phyloP scores from a whole-genome alignment of 202 grass and related monocot genomes.

The Zizania palustris region DNA sequence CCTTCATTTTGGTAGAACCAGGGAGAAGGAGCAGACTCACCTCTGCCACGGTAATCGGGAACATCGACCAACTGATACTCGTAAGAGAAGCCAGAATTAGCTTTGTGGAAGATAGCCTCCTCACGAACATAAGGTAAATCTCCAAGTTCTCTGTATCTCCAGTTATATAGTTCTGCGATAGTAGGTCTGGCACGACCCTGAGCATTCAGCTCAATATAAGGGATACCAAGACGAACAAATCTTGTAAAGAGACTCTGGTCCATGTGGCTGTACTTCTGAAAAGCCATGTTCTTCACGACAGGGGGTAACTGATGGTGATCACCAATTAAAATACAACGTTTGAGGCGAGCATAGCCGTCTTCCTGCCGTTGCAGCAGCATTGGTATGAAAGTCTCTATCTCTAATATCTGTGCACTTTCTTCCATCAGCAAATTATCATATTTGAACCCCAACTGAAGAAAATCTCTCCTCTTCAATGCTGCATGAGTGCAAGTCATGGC shows the following conservation, averaged over 20 bases:
- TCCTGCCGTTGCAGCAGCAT: slow-evolving; percentile 95
- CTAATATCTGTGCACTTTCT: slow-evolving; percentile 99
- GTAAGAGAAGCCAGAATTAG: slow-evolving; percentile 92
- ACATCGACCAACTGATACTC: slow-evolving; percentile 99
- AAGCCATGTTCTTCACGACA: slow-evolving; percentile 99
- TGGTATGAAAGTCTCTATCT: slow-evolving; percentile 98
- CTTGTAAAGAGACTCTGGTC: slow-evolving; percentile 95
- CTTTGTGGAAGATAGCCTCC: slow-evolving; percentile 84
- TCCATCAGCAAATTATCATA: slow-evolving; percentile 99
- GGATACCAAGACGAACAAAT: slow-evolving; percentile 93
- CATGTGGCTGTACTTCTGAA: slow-evolving; percentile 99
- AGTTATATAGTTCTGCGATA: slow-evolving; percentile 93
- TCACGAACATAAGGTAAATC: slow-evolving; percentile 86
- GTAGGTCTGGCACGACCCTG: slow-evolving; percentile 92
- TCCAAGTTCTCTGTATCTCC: slow-evolving; percentile 96
- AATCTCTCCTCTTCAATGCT: slow-evolving; percentile 91
- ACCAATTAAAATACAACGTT: slow-evolving; percentile 96
- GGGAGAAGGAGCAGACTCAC: slow-evolving; percentile 89
- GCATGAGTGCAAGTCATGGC: slow-evolving; percentile 99
- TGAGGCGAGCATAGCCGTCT: slow-evolving; percentile 87
- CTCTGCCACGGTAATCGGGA: slow-evolving; percentile 81
- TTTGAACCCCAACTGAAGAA: slow-evolving; percentile 95
- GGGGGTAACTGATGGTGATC: slow-evolving; percentile 97
- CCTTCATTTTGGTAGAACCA: slow-evolving; percentile 99
- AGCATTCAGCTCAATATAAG: slow-evolving; percentile 97